Percentiles rank a stretch among this genome's conserved stretches.
Conservation (phyloP, 2,329 filamentous ascomycete genomes). For the Aspergillus chevalieri region DNA sequence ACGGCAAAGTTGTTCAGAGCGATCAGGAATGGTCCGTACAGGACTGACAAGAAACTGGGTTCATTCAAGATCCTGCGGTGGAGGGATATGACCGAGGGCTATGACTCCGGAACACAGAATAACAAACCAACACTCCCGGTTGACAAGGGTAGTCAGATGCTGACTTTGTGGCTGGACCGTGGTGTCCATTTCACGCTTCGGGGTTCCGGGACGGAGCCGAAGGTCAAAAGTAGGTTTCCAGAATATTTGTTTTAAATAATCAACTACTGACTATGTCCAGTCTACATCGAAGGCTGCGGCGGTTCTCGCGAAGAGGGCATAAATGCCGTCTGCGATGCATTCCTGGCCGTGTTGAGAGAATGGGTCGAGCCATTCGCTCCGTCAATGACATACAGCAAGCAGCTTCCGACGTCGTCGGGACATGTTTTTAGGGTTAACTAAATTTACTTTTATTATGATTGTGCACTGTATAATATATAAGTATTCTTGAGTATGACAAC, state of each 20-base stretch:
- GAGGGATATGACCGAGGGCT: slow-evolving; percentile 57
- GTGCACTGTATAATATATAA: too few relatives aligned
- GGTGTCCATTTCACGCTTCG: slow-evolving; percentile 53
- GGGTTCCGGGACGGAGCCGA: slow-evolving; percentile 60
- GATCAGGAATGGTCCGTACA: slow-evolving; percentile 44
- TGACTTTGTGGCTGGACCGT: slow-evolving; percentile 54
- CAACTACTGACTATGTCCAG: slow-evolving; percentile 14
- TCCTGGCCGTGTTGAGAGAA: slow-evolving; percentile 31
- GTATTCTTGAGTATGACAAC: too few relatives aligned
- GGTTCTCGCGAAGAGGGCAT: slow-evolving; percentile 30
- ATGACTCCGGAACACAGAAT: slow-evolving; percentile 51
- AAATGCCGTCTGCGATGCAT: slow-evolving; percentile 31
- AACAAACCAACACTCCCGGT: slow-evolving; percentile 51
- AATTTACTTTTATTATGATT: too few relatives aligned
- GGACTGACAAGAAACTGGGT: slow-evolving; percentile 45
- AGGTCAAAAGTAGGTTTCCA: slow-evolving; percentile 52
- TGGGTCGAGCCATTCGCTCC: slow-evolving; percentile 36
- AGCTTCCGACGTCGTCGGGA: slow-evolving; percentile 35
- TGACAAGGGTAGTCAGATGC: slow-evolving; percentile 56
- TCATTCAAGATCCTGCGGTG: slow-evolving; percentile 50
- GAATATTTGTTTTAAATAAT: slow-evolving; percentile 1
- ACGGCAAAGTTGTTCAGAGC: slow-evolving; percentile 51
- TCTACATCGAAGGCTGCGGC: slow-evolving; percentile 39
- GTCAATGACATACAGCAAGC: slow-evolving; percentile 29
- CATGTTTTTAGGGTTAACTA: slow-evolving; percentile 21